Percentiles rank a stretch among this genome's conserved stretches.
These are phyloP conservation scores for Fusarium brachygibbosum DNA, from an alignment of 2,329 filamentous ascomycete genomes.

Conservation along the genomic window DNA sequence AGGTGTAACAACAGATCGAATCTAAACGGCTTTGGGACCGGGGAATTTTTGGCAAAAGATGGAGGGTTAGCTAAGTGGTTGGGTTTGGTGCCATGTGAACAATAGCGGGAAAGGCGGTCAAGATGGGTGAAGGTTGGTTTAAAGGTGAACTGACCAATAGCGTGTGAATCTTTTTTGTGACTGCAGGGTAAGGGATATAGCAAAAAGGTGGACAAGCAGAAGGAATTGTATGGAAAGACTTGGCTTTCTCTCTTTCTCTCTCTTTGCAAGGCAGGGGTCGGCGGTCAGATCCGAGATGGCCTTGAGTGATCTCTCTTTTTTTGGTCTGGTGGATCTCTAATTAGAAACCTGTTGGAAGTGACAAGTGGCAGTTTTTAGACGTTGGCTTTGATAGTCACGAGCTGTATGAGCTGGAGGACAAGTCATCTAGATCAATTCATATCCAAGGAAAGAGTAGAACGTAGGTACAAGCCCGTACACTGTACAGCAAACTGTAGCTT, in stretches of 20 bases:
- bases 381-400: slow-evolving; percentile 6
- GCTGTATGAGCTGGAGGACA: slow-evolving; percentile 8
- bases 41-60: slow-evolving; percentile 22
- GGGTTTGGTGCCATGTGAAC: slow-evolving; percentile 32
- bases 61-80: slow-evolving; percentile 11
- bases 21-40: slow-evolving; percentile 28
- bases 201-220: neutral
- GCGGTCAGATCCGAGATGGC: slow-evolving; percentile 18
- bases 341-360: slow-evolving; percentile 21
- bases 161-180: neutral
- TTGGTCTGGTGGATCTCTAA: slow-evolving; percentile 14
- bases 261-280: slow-evolving; percentile 9
- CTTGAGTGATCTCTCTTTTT: neutral
- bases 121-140: slow-evolving; percentile 15
- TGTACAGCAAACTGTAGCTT: slow-evolving; percentile 9
- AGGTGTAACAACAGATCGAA: slow-evolving; percentile 34
- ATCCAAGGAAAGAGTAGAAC: neutral
- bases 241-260: slow-evolving; percentile 11
- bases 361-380: slow-evolving; percentile 24
- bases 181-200: slow-evolving; percentile 34
- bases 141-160: slow-evolving; percentile 23
- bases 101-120: slow-evolving; percentile 47
- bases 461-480: neutral
- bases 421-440: slow-evolving; percentile 6
- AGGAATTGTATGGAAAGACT: slow-evolving; percentile 15